Evolutionary conservation across 1,139 yeast species (phyloP).

Genomic region (Geotrichum klebahnii): DNA sequence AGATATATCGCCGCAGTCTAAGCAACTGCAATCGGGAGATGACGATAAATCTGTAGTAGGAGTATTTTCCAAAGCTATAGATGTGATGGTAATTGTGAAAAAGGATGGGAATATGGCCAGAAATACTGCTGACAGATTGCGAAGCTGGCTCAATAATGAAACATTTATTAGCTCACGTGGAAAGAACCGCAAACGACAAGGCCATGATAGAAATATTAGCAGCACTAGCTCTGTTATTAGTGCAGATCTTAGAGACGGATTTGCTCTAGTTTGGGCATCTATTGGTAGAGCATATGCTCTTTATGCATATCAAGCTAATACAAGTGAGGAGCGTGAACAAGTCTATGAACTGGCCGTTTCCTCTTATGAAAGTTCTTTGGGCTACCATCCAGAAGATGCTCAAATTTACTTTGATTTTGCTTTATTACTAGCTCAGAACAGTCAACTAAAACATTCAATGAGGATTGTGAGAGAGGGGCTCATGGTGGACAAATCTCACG

Average conservation of each 20-base stretch:
- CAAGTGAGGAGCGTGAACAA: slow-evolving; percentile 25
- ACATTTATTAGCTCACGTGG: slow-evolving; percentile 18
- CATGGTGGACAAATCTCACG: slow-evolving; percentile 41
- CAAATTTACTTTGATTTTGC: slow-evolving; percentile 33
- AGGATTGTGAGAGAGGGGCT: slow-evolving; percentile 40
- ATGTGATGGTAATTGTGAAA: slow-evolving; percentile 26
- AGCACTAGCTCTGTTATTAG: slow-evolving; percentile 13
- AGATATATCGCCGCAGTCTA: not conserved
- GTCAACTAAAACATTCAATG: slow-evolving; percentile 33
- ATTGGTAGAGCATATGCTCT: slow-evolving; percentile 31
- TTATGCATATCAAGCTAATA: slow-evolving; percentile 28
- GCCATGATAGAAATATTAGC: slow-evolving; percentile 15
- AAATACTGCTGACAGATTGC: slow-evolving; percentile 30
- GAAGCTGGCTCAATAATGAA: slow-evolving; percentile 28
- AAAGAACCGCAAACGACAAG: slow-evolving; percentile 17
- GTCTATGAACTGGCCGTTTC: slow-evolving; percentile 27
- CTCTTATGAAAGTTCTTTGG: slow-evolving; percentile 30
- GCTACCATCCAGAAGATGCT: slow-evolving; percentile 24
- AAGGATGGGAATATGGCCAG: slow-evolving; percentile 28
- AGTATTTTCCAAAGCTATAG: slow-evolving; percentile 29
- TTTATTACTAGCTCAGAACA: slow-evolving; percentile 31
- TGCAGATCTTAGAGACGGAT: slow-evolving; percentile 17
- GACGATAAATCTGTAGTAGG: slow-evolving; percentile 32
- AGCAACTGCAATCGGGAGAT: slow-evolving; percentile 26
- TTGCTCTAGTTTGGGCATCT: slow-evolving; percentile 29